These are phyloP conservation scores for Graphiopsis chlorocephala DNA, from an alignment of 2,329 filamentous ascomycete genomes.

Conservation along the genomic window DNA sequence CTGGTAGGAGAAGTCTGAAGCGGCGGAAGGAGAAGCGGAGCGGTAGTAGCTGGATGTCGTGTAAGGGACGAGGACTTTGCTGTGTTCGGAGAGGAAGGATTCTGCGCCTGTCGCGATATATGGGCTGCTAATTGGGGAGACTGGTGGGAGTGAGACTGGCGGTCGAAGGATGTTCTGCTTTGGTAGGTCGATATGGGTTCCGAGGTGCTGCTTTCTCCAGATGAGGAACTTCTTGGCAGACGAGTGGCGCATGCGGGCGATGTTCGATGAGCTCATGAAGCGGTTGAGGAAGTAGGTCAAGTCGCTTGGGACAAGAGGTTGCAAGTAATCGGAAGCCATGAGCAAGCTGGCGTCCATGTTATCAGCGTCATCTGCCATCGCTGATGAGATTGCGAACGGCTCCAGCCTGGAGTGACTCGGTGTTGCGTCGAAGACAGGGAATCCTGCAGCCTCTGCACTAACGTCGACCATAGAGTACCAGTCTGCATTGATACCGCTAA, in stretches of 20 bases:
- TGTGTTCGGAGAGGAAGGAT: constrained; percentile 29
- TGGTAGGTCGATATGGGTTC: constrained; percentile 25
- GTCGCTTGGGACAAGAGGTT: constrained; percentile 75
- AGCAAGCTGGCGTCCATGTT: constrained; percentile 89
- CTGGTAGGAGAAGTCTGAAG: constrained; percentile 3
- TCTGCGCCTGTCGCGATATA: constrained; percentile 24
- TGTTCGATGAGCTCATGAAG: constrained; percentile 74
- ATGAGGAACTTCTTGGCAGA: constrained; percentile 77
- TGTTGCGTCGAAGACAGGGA: constrained; percentile 1
- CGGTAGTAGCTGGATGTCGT: constrained; percentile 33
- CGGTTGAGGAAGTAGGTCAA: constrained; percentile 66
- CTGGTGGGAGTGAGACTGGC: constrained; percentile 21
- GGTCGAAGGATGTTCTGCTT: constrained; percentile 26
- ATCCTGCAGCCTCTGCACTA: not conserved
- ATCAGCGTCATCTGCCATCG: constrained; percentile 67
- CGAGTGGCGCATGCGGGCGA: constrained; percentile 76
- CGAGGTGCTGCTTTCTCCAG: constrained; percentile 55
- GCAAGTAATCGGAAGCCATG: constrained; percentile 88
- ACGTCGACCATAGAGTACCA: constrained; percentile 17
- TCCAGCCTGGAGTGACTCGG: constrained; percentile 11
- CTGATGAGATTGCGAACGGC: constrained; percentile 76
- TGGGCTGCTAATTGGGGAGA: constrained; percentile 19
- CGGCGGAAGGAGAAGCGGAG: constrained; percentile 34
- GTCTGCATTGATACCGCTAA: constrained; percentile 2
- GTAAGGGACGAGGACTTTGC: constrained; percentile 33